Evolutionary conservation across 495 filamentous ascomycete species (phyloP), one percentile per base, ranked within the genome.

Genomic region (Neurospora hispaniola): DNA sequence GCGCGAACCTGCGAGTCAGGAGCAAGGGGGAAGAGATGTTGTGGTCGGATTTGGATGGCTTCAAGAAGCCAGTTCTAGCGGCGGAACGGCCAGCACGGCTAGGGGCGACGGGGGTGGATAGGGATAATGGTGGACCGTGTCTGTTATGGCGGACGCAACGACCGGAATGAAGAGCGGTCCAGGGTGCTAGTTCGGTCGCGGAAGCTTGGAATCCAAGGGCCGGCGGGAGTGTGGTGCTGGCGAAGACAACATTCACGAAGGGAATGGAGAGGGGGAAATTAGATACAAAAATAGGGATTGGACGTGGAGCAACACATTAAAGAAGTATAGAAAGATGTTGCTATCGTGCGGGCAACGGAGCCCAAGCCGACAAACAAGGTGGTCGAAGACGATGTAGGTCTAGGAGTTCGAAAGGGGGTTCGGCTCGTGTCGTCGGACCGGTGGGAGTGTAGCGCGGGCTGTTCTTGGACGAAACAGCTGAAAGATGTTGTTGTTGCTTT

Each of bases 11-110:
- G 48, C 41, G 38, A 72, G 73, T 74, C 54, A 35, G 54, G 27
- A 66, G 54, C 54, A 31, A 66, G 54, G 27, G 54, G 6, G 54
- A 3, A 9, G 27, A 38, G 54, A 66, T 66, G 38, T 35, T 66
- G 38, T 35, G 43, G 43, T 42, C 39, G 38, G 71, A 38, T 66
- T 66, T 74, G 68, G 75, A 75, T 69, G 74, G 79, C 75, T 76
- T 76, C 75, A 74, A 72, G 40, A 69, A 79, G 73, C 75, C 78
- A 76, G 69, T 39, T 77, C 73, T 76, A 72, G 74, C 76, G 71
- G 74, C 71, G 69, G 54, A 48, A 66, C 42, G 69, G 69, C 71
- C 71, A 54, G 72, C 48, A 66, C 42, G 59, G 71, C 71, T 69
- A 54, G 72, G 42, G 72, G 69, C 70, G 27, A 62, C 69, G 59